These are phyloP conservation scores for Aspergillus sojae DNA, from an alignment of 2,329 filamentous ascomycete species.

Conservation along the genomic window DNA sequence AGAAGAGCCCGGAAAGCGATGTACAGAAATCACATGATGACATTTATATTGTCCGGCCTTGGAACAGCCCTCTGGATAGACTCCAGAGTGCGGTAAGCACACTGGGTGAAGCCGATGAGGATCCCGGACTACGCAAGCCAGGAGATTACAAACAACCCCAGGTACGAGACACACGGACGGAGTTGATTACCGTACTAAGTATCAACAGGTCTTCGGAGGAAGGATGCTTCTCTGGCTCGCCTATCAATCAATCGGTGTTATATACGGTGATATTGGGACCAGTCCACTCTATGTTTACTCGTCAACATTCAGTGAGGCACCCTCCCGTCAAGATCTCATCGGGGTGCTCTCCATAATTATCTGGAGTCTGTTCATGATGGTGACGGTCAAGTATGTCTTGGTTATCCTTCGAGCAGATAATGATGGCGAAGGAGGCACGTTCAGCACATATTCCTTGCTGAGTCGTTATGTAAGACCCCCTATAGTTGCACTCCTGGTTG, in stretches of 20 bases:
- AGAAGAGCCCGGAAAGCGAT: not conserved
- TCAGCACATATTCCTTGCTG: slow-evolving; percentile 57
- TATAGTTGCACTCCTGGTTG: not conserved
- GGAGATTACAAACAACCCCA: slow-evolving; percentile 13
- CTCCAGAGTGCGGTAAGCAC: not conserved
- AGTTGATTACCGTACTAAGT: not conserved
- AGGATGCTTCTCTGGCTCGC: slow-evolving; percentile 43
- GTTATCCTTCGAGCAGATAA: slow-evolving; percentile 59
- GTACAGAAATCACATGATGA: not conserved
- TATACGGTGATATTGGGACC: slow-evolving; percentile 64
- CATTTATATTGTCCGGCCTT: slow-evolving; percentile 6
- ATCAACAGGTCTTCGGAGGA: slow-evolving; percentile 12
- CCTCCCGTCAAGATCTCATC: slow-evolving; percentile 51
- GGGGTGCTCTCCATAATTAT: slow-evolving; percentile 59
- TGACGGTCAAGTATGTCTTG: slow-evolving; percentile 59
- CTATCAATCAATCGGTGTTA: slow-evolving; percentile 60
- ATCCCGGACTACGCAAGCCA: slow-evolving; percentile 15
- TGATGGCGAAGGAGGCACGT: slow-evolving; percentile 61
- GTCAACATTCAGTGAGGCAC: slow-evolving; percentile 52
- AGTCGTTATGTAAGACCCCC: slow-evolving; percentile 49
- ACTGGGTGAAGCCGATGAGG: slow-evolving; percentile 13
- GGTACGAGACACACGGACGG: not conserved
- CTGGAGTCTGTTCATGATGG: slow-evolving; percentile 59
- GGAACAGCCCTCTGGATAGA: slow-evolving; percentile 4
- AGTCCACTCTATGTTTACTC: slow-evolving; percentile 62